Conservation (phyloP, 306 rosid species). For the Cucurbita pepo region DNA sequence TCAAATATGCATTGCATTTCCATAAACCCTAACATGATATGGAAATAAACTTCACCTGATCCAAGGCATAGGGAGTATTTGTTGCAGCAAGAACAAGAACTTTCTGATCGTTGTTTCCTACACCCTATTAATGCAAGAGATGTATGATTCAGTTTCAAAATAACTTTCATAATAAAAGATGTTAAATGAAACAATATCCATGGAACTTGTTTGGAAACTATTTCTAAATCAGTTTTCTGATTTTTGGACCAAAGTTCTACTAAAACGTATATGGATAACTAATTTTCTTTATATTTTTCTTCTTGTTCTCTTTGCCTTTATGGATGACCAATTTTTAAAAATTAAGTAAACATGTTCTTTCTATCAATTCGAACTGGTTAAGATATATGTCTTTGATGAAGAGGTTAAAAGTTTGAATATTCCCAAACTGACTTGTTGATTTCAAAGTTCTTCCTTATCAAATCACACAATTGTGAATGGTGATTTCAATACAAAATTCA, state of each 20-base stretch:
- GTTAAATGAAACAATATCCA: background rate
- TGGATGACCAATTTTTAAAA: background rate
- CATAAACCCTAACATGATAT: background rate
- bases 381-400: background rate
- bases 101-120: conserved; percentile 86
- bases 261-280: background rate
- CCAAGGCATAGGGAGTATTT: conserved; percentile 92
- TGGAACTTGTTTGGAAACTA: background rate
- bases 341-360: background rate
- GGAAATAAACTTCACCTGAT: conserved; percentile 50
- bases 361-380: background rate
- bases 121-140: conserved; percentile 46
- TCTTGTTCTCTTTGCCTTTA: background rate
- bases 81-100: conserved; percentile 99
- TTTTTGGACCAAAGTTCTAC: background rate
- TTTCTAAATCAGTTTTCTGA: background rate
- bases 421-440: background rate
- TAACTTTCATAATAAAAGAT: background rate
- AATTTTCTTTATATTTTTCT: background rate
- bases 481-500: background rate
- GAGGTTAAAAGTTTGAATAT: background rate
- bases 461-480: background rate
- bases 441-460: background rate
- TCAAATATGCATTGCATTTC: conserved; percentile 5
- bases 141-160: background rate